A percentile compares a stretch with the other conserved stretches of the same genome.
phyloP scores from a whole-genome alignment of 371 early-diverging fungal genomes.

The Choanephora cucurbitarum region DNA sequence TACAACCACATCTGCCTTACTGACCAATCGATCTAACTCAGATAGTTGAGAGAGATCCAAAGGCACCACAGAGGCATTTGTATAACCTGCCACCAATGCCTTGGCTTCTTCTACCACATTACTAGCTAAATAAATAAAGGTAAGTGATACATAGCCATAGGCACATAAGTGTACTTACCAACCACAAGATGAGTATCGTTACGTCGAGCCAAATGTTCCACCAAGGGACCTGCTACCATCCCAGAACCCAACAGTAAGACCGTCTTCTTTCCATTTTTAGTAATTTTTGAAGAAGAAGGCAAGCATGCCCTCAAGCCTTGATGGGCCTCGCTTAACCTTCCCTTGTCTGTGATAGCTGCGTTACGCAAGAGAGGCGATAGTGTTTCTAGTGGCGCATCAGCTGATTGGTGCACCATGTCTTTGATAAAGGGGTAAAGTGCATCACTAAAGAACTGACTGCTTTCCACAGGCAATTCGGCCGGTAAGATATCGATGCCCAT shows the following conservation, averaged over 20 bases:
- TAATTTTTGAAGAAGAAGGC: background rate
- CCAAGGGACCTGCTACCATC: constrained; percentile 90
- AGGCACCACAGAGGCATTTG: constrained; percentile 54
- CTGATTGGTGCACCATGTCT: constrained; percentile 64
- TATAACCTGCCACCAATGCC: constrained; percentile 58
- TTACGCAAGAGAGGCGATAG: constrained; percentile 51
- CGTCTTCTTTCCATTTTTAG: constrained; percentile 34
- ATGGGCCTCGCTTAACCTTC: constrained; percentile 63
- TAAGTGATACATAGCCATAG: background rate
- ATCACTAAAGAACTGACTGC: constrained; percentile 89
- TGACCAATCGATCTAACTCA: constrained; percentile 65
- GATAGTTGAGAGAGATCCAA: constrained; percentile 55
- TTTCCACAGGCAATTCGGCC: constrained; percentile 93
- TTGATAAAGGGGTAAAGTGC: constrained; percentile 80
- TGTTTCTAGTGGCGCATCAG: constrained; percentile 11
- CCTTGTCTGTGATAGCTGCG: constrained; percentile 80
- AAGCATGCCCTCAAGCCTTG: constrained; percentile 46
- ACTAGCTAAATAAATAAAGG: constrained; percentile 64
- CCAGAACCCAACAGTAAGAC: constrained; percentile 92
- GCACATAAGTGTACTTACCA: constrained; percentile 42
- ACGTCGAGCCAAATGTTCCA: constrained; percentile 74
- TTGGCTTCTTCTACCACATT: constrained; percentile 72
- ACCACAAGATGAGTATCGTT: constrained; percentile 74
- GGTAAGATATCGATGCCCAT: constrained; percentile 97
- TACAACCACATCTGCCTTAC: constrained; percentile 86